phyloP scores from a whole-genome alignment of 306 rosid genomes.

The Ammopiptanthus mongolicus region DNA sequence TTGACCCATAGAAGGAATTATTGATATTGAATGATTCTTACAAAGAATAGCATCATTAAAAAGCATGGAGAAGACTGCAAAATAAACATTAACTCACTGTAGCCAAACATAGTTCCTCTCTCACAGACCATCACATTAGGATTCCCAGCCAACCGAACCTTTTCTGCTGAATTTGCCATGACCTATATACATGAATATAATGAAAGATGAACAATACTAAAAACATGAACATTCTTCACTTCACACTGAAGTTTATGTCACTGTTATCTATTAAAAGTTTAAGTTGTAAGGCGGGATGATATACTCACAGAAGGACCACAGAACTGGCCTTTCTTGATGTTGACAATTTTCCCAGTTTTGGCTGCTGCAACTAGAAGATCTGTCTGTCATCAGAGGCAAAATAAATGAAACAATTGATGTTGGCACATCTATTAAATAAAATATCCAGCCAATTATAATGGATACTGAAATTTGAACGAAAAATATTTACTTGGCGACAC shows the following conservation, averaged over 20 bases:
- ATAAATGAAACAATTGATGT: slow-evolving; percentile 27
- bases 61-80: slow-evolving; percentile 10
- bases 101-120: slow-evolving; percentile 98
- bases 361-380: slow-evolving; percentile 99
- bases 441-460: not conserved
- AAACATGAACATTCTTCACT: not conserved
- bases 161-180: slow-evolving; percentile 88
- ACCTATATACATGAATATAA: slow-evolving; percentile 48
- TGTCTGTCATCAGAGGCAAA: slow-evolving; percentile 59
- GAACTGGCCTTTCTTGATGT: slow-evolving; percentile 96
- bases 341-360: slow-evolving; percentile 81
- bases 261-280: not conserved
- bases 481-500: slow-evolving; percentile 70
- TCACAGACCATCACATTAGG: slow-evolving; percentile 97
- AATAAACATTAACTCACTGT: slow-evolving; percentile 64
- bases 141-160: slow-evolving; percentile 90
- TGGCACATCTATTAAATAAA: not conserved
- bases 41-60: not conserved
- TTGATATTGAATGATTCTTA: not conserved
- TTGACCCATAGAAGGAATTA: not conserved
- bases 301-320: slow-evolving; percentile 95
- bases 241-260: not conserved
- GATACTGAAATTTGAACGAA: slow-evolving; percentile 2
- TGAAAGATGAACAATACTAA: slow-evolving; percentile 4
- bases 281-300: slow-evolving; percentile 1